Base-by-base conservation (phyloP, 2,329 filamentous ascomycete genomes). In the Geosmithia morbida region DNA sequence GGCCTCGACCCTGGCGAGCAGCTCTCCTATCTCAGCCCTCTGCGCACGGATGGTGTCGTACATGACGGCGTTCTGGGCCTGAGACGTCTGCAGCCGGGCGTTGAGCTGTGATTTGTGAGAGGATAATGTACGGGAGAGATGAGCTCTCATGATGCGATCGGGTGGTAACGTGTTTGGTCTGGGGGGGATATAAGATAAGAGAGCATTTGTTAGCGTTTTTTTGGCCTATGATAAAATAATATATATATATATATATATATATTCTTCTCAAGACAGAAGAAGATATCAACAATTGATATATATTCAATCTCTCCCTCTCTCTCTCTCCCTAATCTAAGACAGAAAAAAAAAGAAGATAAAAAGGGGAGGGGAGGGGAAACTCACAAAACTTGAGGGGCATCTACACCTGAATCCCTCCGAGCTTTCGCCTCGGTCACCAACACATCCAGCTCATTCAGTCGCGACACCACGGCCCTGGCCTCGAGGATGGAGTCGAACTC, bases 101-200 rank as follows among this genome's bases (percentile, higher is more conserved):
- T 76, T 77, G 51, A 82, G 70, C 53, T 72, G 70, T 2, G 69
- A 70, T 48, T 72, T 71, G 56, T 79, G 74, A 16, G 68, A 61
- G 2, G 66, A 64, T 4, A 79, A 67, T 46, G 74, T 66, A 1
- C 75, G 73, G 6, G 65, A 59, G 20, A 80, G 63, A 58, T 81
- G 77, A 2, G 77, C 77, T 16, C 66, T 60, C 19, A 80, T 63
- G 40, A 82, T 64, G 3, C 66, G 60, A 3, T 65, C 57, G 0
- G 78, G 68, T 1, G 77, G 72, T 1, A 80, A 68, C 29, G 72
- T 66, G 54, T 83, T 77, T 2, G 77, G 77, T 26, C 71, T 74
- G 20, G 48, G n/a, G 18, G 22, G 8, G 2, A 33, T n/a, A n/a
- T n/a, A n/a, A n/a, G n/a, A n/a, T n/a, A n/a, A n/a, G n/a, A n/a